Conservation (phyloP, 2,329 filamentous ascomycete genomes). For the Metarhizium album region DNA sequence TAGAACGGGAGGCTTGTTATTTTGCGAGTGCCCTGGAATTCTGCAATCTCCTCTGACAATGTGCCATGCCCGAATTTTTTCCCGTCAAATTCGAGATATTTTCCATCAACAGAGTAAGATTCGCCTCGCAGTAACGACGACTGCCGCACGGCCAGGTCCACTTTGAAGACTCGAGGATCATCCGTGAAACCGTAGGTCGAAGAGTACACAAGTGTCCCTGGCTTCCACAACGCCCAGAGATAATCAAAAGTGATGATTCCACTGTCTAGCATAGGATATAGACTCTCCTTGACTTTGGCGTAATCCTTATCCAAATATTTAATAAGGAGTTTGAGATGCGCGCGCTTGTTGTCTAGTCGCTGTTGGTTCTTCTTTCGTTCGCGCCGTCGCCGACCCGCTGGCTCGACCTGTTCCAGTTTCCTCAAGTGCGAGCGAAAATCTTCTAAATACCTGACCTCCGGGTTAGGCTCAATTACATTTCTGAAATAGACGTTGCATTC, state of each 20-base stretch:
- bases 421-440: conserved; percentile 58
- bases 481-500: neutral
- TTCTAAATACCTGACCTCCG: conserved; percentile 52
- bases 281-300: conserved; percentile 60
- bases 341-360: conserved; percentile 44
- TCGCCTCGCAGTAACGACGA: conserved; percentile 58
- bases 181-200: conserved; percentile 67
- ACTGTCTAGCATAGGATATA: conserved; percentile 70
- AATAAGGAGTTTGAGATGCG: conserved; percentile 61
- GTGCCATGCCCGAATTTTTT: conserved; percentile 71
- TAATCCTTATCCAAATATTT: conserved; percentile 78
- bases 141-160: conserved; percentile 65
- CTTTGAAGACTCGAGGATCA: conserved; percentile 72
- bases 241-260: conserved; percentile 84
- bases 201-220: conserved; percentile 68
- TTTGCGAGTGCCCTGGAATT: conserved; percentile 72
- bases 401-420: conserved; percentile 49
- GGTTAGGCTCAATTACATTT: neutral
- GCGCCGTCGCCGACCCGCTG: conserved; percentile 35
- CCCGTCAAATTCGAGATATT: conserved; percentile 80
- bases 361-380: conserved; percentile 52
- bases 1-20: conserved; percentile 71
- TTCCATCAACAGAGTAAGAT: conserved; percentile 67
- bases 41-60: conserved; percentile 56
- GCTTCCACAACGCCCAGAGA: conserved; percentile 82